A percentile compares a stretch with the other conserved stretches of the same genome.
Conservation (phyloP, 2,329 filamentous ascomycete species). For the Alternaria atra region DNA sequence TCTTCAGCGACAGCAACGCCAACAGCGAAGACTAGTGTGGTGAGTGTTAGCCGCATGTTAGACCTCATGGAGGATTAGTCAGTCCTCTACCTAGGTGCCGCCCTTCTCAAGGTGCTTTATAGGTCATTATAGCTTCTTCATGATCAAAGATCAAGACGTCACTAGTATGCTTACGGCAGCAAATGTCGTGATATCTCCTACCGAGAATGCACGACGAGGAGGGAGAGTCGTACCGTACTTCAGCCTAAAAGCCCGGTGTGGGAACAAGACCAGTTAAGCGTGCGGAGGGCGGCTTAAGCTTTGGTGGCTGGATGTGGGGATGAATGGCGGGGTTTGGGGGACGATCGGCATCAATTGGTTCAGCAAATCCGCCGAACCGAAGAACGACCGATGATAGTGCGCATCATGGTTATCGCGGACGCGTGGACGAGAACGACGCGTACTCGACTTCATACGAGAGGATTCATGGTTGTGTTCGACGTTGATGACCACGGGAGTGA, state of each 20-base stretch:
- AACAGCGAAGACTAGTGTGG: constrained; percentile 1
- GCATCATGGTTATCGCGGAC: background rate
- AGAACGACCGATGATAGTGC: background rate
- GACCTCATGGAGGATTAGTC: background rate
- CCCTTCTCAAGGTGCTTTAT: constrained; percentile 6
- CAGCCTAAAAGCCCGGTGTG: constrained; percentile 16
- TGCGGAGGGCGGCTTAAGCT: constrained; percentile 9
- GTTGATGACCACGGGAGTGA: background rate
- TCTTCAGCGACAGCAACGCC: constrained; percentile 60
- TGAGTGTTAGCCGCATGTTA: constrained; percentile 18
- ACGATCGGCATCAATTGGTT: constrained; percentile 6
- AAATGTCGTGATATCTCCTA: constrained; percentile 4
- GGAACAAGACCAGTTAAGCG: constrained; percentile 4
- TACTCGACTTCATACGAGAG: background rate
- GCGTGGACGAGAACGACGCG: background rate
- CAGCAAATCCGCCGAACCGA: background rate
- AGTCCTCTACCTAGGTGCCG: background rate
- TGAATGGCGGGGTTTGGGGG: constrained; percentile 2
- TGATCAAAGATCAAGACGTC: constrained; percentile 5
- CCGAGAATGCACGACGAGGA: background rate
- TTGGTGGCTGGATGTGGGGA: constrained; percentile 8
- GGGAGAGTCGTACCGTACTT: constrained; percentile 15
- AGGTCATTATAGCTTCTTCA: background rate
- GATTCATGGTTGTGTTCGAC: background rate
- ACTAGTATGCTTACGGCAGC: constrained; percentile 2